Evolutionary conservation across 805 yeast genomes (phyloP).

Genomic region (Candida glaebosa): DNA sequence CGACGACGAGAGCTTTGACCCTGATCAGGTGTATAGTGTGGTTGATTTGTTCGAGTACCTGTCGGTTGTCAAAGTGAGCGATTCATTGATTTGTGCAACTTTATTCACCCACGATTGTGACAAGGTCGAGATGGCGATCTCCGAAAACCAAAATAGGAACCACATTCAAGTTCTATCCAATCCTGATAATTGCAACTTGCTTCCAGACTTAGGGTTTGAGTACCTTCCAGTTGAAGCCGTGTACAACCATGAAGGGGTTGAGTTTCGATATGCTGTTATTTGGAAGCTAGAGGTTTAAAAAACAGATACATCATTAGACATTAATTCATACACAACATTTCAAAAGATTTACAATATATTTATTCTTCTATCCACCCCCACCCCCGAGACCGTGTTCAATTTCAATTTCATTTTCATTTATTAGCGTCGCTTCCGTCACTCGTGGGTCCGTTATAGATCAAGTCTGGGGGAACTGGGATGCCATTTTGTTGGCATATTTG

Average conservation of each 20-base stretch:
- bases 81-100: slow-evolving; percentile 6
- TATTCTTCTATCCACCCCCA: background rate
- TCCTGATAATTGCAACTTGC: background rate
- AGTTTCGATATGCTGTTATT: slow-evolving; percentile 13
- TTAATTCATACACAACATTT: no score
- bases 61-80: slow-evolving; percentile 11
- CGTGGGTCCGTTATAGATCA: slow-evolving; percentile 25
- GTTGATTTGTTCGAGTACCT: slow-evolving; percentile 10
- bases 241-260: slow-evolving; percentile 9
- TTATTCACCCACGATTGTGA: slow-evolving; percentile 14
- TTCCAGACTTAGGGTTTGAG: slow-evolving; percentile 8
- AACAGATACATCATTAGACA: background rate
- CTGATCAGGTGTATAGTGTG: background rate
- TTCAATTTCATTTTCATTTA: slow-evolving; percentile 1
- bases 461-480: slow-evolving; percentile 40
- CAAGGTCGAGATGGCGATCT: slow-evolving; percentile 10
- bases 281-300: slow-evolving; percentile 14
- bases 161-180: slow-evolving; percentile 11
- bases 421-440: slow-evolving; percentile 13
- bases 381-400: no score
- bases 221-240: slow-evolving; percentile 16
- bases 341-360: no score
- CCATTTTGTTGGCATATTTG: slow-evolving; percentile 38
- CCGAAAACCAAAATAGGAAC: slow-evolving; percentile 1
- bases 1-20: slow-evolving; percentile 34